Conservation (phyloP, 768 basidiomycete species). For the Rhizopogon roseolus region DNA sequence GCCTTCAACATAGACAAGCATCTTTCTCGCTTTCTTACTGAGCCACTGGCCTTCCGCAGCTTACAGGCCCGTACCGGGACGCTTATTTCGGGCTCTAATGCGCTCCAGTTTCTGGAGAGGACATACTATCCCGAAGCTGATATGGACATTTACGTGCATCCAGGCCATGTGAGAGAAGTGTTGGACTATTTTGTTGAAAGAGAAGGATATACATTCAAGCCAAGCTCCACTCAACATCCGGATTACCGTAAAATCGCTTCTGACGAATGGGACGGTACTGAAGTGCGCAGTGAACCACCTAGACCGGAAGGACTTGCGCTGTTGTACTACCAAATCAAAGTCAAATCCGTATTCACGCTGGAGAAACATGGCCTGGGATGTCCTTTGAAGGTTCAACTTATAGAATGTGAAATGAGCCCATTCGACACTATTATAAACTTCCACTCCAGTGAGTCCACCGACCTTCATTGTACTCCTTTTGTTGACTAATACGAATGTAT, state of each 20-base stretch:
- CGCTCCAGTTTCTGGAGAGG: conserved; percentile 45
- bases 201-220: conserved; percentile 24
- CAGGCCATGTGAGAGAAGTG: conserved; percentile 19
- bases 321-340: conserved; percentile 2
- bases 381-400: conserved; percentile 33
- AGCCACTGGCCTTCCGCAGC: conserved; percentile 29
- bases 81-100: conserved; percentile 44
- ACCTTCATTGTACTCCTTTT: not conserved
- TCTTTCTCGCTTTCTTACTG: conserved; percentile 26
- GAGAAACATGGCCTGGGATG: not conserved
- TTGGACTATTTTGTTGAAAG: conserved; percentile 23
- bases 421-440: conserved; percentile 34
- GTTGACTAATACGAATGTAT: not conserved
- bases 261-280: conserved; percentile 5
- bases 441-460: conserved; percentile 34
- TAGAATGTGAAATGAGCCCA: conserved; percentile 27
- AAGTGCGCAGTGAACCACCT: not conserved
- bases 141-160: conserved; percentile 40
- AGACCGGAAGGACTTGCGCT: conserved; percentile 8
- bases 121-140: conserved; percentile 36
- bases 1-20: conserved; percentile 26
- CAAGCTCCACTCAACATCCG: conserved; percentile 13
- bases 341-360: conserved; percentile 19
- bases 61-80: conserved; percentile 35
- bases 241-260: conserved; percentile 9